phyloP scores from a whole-genome alignment of 305 asterid genomes.

The Fraxinus velutina region DNA sequence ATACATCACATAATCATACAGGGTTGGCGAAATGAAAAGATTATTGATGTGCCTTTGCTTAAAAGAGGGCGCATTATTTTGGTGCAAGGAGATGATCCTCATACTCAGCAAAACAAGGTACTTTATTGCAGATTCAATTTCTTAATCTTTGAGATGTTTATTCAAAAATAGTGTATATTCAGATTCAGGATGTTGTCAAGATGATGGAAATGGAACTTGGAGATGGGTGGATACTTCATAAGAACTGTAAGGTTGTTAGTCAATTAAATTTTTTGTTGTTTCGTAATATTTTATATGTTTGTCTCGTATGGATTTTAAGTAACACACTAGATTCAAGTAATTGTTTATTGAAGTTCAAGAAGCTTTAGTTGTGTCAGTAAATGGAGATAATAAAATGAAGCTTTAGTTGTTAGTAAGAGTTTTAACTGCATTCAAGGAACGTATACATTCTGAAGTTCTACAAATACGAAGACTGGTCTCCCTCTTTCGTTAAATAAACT shows the following conservation, averaged over 20 bases:
- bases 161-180: conserved; percentile 14
- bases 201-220: conserved; percentile 78
- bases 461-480: background rate
- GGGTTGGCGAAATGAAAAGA: conserved; percentile 73
- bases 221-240: conserved; percentile 50
- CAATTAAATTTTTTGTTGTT: background rate
- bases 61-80: conserved; percentile 52
- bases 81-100: conserved; percentile 67
- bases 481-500: background rate
- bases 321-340: background rate
- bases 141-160: conserved; percentile 12
- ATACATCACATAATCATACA: conserved; percentile 21
- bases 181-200: conserved; percentile 59
- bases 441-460: background rate
- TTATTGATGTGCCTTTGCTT: conserved; percentile 31
- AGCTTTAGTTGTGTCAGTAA: conserved; percentile 1
- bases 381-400: background rate
- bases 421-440: background rate
- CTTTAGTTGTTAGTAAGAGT: background rate
- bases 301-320: background rate
- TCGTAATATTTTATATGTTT: background rate
- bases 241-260: conserved; percentile 52
- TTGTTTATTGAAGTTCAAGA: background rate
- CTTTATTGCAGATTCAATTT: conserved; percentile 4
- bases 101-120: conserved; percentile 58